A percentile compares a stretch with the other conserved stretches of the same genome.
These are phyloP conservation scores for Arthrobotrys entomopaga DNA, from an alignment of 2,329 filamentous ascomycete genomes.

Conservation along the genomic window DNA sequence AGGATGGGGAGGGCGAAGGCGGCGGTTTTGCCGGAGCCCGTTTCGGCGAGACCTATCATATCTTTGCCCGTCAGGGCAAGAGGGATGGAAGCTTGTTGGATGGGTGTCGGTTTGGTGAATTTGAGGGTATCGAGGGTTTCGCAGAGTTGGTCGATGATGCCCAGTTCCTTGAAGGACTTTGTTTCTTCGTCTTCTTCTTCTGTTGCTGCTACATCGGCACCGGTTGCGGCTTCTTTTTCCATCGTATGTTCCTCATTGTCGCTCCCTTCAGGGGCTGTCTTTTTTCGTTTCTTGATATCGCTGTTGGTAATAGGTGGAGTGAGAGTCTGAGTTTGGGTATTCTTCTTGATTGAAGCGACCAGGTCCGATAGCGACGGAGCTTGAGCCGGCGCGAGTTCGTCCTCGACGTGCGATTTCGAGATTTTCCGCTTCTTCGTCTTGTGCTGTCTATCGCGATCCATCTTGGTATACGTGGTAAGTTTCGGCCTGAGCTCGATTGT, in stretches of 20 bases:
- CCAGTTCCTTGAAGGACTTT: constrained; percentile 70
- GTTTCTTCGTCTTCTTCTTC: constrained; percentile 27
- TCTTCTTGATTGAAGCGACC: constrained; percentile 55
- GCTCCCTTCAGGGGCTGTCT: constrained; percentile 28
- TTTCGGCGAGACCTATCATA: constrained; percentile 93
- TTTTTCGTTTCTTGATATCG: constrained; percentile 55
- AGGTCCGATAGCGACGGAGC: constrained; percentile 43
- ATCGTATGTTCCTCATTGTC: constrained; percentile 7
- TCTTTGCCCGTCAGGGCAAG: constrained; percentile 81
- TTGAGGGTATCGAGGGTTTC: constrained; percentile 85
- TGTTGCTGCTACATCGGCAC: background rate
- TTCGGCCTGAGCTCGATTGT: background rate
- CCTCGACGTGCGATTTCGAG: constrained; percentile 27
- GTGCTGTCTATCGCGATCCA: constrained; percentile 51
- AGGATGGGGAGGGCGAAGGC: constrained; percentile 94
- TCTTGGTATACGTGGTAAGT: background rate
- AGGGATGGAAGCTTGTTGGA: constrained; percentile 87
- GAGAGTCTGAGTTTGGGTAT: constrained; percentile 39
- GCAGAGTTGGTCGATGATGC: constrained; percentile 85
- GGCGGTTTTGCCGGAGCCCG: constrained; percentile 93
- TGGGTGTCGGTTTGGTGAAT: constrained; percentile 87
- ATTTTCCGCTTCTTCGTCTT: constrained; percentile 54
- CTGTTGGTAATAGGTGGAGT: constrained; percentile 14
- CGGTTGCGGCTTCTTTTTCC: background rate
- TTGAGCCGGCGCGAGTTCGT: constrained; percentile 30